Evolutionary conservation across 768 basidiomycete genomes (phyloP), one percentile per base, ranked within the genome.

Genomic region (Hygrophorus russula): DNA sequence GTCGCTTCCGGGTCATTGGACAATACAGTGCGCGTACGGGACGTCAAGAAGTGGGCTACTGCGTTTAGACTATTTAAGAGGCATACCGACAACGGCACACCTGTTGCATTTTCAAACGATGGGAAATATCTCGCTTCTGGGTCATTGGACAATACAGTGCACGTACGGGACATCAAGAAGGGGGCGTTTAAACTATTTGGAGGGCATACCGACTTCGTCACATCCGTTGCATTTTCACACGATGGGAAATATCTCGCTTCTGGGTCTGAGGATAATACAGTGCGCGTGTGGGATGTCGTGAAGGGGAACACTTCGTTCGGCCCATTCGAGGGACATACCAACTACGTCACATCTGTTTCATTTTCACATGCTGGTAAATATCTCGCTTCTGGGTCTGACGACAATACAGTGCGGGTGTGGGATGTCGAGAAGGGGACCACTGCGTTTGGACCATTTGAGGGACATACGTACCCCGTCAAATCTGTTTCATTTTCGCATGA

Each of bases 111-210:
- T 27, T 45, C 44, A 2, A 1, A 11, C 9, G 44, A 45, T 29
- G 30, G 36, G 5, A 28, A 37, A 14, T 13, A 18, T 14, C 14
- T 45, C 32, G 28, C 27, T 13, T 45, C 44, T 5, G 44, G 44
- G 15, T 45, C 44, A 4, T 20, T 13, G 6, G 41, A 42, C 55
- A 71, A 74, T 58, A 72, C 70, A 11, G 56, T 74, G n/a, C 63
- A 66, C 10, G 59, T 73, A 8, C 35, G 45, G 45, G 30, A 46
- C 27, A 17, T 18, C 12, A 4, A 24, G 45, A 32, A 24, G 19
- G 38, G 39, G 13, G 27, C 7, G 40, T 9, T 9, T 15, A n/a
- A 9, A 31, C 9, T n/a, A 14, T 34, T 18, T 18, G 11, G 30
- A 15, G 37, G 36, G 6, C 39, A 39, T 39, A 10, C 3, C 19